Evolutionary conservation across 768 basidiomycete species (phyloP).

Genomic region (Hericium alpestre): DNA sequence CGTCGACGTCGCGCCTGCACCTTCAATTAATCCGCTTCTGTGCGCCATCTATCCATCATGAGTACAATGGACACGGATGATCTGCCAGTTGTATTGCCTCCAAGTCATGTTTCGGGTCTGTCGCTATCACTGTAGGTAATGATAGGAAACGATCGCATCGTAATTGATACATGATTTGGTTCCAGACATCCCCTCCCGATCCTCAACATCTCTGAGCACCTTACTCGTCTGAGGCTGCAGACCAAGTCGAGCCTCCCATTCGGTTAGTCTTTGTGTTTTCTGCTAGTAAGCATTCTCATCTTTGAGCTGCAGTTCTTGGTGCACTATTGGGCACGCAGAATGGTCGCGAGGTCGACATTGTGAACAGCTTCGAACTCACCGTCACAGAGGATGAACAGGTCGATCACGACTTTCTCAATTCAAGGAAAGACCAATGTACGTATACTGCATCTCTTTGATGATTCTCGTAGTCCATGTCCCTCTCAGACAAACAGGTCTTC

Average conservation of each 20-base stretch:
- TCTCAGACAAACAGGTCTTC: slow-evolving; percentile 94
- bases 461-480: not conserved
- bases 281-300: not conserved
- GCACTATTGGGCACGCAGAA: slow-evolving; percentile 89
- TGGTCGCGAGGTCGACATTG: slow-evolving; percentile 92
- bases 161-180: slow-evolving; percentile 16
- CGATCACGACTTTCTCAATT: slow-evolving; percentile 73
- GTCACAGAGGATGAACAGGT: slow-evolving; percentile 49
- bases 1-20: too few species aligned
- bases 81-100: slow-evolving; percentile 60
- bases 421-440: slow-evolving; percentile 82
- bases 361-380: slow-evolving; percentile 91
- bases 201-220: slow-evolving; percentile 92
- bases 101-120: slow-evolving; percentile 62
- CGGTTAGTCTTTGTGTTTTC: slow-evolving; percentile 29
- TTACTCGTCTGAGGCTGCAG: slow-evolving; percentile 76
- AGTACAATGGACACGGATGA: slow-evolving; percentile 73
- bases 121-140: slow-evolving; percentile 59
- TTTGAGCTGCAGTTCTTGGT: slow-evolving; percentile 57
- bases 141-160: slow-evolving; percentile 1
- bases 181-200: slow-evolving; percentile 90
- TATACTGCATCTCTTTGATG: not conserved
- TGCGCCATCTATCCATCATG: slow-evolving; percentile 21
- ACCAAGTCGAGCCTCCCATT: slow-evolving; percentile 50
- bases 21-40: too few species aligned